Base-by-base conservation (phyloP, 352 stramenopile species). In the Pythium coloratum region DNA sequence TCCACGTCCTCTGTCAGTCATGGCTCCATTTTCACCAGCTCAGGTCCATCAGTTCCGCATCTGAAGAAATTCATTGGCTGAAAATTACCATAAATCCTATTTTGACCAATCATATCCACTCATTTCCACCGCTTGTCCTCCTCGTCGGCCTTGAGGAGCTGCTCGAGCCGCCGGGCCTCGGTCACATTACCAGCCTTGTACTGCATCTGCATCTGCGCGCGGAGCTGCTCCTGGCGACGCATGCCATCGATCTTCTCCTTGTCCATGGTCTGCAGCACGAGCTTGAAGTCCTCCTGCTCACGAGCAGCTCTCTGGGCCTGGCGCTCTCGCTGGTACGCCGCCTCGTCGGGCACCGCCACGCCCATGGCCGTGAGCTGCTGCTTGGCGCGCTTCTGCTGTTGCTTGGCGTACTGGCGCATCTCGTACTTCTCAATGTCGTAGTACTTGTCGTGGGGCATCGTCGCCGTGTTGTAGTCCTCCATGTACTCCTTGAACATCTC, bases 391-490 rank as follows among this genome's bases (percentile, higher is more conserved):
- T 88, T 90, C 16, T 66, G 72, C 72, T 92, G 80, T 67, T 94
- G 64, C 75, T 94, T 92, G 60, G 94, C 70, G 69, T 98, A 98
- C 67, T 97, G 82, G 24, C 84, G 83, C 88, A 98, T 96, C 84
- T 99, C 97, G 92, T 97, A 99, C 69, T 96, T 97, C 53, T 99
- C 95, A 56, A 98, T 94, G 76, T 99, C 88, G 70, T 99, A 99
- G 82, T 98, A 99, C 69, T 99, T 99, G 20, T 97, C 85, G 69
- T 99, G 95, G 0, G 96, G 95, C 34, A 99, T 69, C 12, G 97
- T 99, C 40, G 92, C 96, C 34, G 97, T 99, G 77, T 99, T 99
- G 88, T 96, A 99, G 82, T 99, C 97, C 78, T 99, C 97, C 72
- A 96, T 96, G 82, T 98, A 98, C 75, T 93, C 84, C 34, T 88